These are phyloP conservation scores for Hemisphaericaspora subhashii DNA, from an alignment of 1,139 yeast genomes.

Conservation along the genomic window DNA sequence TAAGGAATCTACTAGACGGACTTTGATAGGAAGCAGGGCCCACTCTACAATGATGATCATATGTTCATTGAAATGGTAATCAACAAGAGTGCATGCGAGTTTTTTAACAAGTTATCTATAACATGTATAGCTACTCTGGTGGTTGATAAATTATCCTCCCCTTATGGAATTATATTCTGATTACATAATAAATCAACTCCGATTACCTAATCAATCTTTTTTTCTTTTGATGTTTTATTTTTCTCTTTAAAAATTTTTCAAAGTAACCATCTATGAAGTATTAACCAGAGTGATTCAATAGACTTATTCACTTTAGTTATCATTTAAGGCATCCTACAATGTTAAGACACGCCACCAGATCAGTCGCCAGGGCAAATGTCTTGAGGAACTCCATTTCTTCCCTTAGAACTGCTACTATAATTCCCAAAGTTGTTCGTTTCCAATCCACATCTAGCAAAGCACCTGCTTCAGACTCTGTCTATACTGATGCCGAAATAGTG, in stretches of 20 bases:
- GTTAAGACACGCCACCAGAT: slow-evolving; percentile 4
- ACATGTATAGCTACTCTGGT: not conserved
- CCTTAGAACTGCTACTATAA: not conserved
- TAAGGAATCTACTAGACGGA: too few species aligned
- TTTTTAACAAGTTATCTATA: too few species aligned
- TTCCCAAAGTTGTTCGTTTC: slow-evolving; percentile 22
- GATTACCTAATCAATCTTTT: not conserved
- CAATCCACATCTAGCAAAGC: slow-evolving; percentile 28
- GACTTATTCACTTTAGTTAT: too few species aligned
- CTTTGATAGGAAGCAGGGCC: too few species aligned
- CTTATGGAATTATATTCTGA: too few species aligned
- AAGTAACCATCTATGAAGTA: too few species aligned
- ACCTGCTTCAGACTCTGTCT: too few species aligned
- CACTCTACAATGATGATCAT: too few species aligned
- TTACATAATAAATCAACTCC: not conserved
- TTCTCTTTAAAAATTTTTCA: slow-evolving; percentile 2
- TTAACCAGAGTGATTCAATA: not conserved
- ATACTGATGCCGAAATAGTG: not conserved
- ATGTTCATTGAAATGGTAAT: too few species aligned
- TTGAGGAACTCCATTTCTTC: not conserved
- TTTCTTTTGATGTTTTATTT: not conserved
- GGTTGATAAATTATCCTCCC: too few species aligned
- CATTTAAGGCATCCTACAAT: too few species aligned
- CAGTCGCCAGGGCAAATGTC: not conserved
- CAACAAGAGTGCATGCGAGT: too few species aligned